Conservation (phyloP, 2,329 filamentous ascomycete genomes). For the Tolypocladium ovalisporum region DNA sequence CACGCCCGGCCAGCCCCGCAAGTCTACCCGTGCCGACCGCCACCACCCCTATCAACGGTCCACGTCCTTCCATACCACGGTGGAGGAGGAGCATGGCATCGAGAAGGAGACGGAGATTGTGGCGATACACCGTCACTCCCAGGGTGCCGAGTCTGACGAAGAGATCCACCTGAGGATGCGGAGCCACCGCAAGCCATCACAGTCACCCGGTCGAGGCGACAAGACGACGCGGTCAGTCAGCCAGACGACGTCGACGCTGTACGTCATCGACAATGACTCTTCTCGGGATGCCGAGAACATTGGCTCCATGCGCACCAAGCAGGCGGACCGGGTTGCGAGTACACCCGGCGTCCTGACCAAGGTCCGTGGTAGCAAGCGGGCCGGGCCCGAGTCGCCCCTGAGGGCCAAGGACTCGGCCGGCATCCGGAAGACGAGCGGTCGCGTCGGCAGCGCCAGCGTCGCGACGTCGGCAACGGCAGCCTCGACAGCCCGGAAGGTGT, state of each 20-base stretch:
- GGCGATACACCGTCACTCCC: constrained; percentile 49
- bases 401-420: constrained; percentile 40
- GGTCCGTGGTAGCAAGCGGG: constrained; percentile 50
- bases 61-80: constrained; percentile 29
- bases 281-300: constrained; percentile 64
- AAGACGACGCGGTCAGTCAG: constrained; percentile 58
- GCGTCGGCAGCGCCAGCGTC: constrained; percentile 47
- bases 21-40: constrained; percentile 68
- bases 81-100: constrained; percentile 40
- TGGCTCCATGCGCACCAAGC: constrained; percentile 47
- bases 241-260: constrained; percentile 63
- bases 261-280: constrained; percentile 53
- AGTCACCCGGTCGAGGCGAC: constrained; percentile 48
- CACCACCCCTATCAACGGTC: constrained; percentile 62
- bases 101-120: constrained; percentile 50
- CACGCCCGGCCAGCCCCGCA: constrained; percentile 89
- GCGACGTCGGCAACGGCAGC: constrained; percentile 29
- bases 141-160: constrained; percentile 65
- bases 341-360: constrained; percentile 50
- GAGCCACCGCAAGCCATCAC: constrained; percentile 53
- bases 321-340: constrained; percentile 43
- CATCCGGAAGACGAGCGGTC: constrained; percentile 56
- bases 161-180: constrained; percentile 70
- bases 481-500: constrained; percentile 43
- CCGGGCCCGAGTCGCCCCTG: constrained; percentile 33